Percentiles rank a stretch among this genome's conserved stretches.
These are phyloP conservation scores for Termitomyces sp. DNA, from an alignment of 768 basidiomycete genomes.

Conservation along the genomic window DNA sequence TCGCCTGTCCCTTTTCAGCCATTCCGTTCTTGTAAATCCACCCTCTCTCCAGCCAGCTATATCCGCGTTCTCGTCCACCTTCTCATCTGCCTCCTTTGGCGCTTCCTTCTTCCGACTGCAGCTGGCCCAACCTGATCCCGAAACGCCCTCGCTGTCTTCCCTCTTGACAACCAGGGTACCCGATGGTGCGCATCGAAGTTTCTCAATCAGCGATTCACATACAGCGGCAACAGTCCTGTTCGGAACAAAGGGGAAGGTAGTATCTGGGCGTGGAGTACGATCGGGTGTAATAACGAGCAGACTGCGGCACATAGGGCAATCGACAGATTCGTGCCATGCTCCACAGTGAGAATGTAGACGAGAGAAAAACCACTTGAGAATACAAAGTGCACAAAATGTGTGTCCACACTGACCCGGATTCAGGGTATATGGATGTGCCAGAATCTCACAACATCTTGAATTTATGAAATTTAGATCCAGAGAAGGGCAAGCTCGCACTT, in stretches of 20 bases:
- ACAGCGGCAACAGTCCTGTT: conserved; percentile 54
- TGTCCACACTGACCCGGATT: conserved; percentile 60
- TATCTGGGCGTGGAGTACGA: conserved; percentile 42
- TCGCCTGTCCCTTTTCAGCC: conserved; percentile 56
- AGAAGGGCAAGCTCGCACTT: conserved; percentile 21
- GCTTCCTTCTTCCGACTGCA: conserved; percentile 28
- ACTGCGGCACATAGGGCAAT: conserved; percentile 66
- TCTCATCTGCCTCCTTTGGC: conserved; percentile 33
- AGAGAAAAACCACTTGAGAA: conserved; percentile 68
- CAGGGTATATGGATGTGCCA: conserved; percentile 59
- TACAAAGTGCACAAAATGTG: conserved; percentile 64
- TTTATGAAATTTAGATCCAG: neutral
- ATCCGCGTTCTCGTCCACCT: conserved; percentile 26
- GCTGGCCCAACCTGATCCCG: conserved; percentile 28
- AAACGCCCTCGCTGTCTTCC: conserved; percentile 37
- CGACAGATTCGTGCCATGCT: conserved; percentile 63
- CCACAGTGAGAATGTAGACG: conserved; percentile 61
- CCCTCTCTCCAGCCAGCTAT: conserved; percentile 50
- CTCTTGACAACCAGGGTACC: conserved; percentile 36
- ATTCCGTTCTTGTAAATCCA: conserved; percentile 49
- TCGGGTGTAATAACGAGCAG: conserved; percentile 50
- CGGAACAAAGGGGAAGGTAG: conserved; percentile 61
- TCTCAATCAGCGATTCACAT: conserved; percentile 49
- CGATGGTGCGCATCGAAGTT: conserved; percentile 35
- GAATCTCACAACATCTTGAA: conserved; percentile 59